Evolutionary conservation across 2,329 filamentous ascomycete species (phyloP).

Genomic region (Xylaria multiplex): DNA sequence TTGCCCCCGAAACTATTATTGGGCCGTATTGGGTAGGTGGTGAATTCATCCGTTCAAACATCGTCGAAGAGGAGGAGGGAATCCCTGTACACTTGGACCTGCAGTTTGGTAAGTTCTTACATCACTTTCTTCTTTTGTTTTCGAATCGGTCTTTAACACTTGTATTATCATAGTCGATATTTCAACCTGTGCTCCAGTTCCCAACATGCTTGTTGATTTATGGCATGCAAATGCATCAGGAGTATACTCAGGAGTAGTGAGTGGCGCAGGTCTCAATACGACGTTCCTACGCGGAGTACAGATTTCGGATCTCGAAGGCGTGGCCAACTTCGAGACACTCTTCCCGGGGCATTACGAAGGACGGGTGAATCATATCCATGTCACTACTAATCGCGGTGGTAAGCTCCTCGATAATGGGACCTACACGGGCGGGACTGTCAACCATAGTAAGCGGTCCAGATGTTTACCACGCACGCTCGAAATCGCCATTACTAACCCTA

Average conservation of each 20-base stretch:
- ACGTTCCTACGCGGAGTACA: constrained; percentile 59
- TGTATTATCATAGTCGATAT: constrained; percentile 43
- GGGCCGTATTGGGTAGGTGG: constrained; percentile 47
- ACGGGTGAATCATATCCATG: constrained; percentile 53
- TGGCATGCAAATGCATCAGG: constrained; percentile 56
- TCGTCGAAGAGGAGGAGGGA: constrained; percentile 49
- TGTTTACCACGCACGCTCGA: neutral
- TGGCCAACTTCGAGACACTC: constrained; percentile 54
- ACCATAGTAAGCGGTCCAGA: constrained; percentile 53
- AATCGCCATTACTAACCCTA: constrained; percentile 6
- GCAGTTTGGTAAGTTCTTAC: constrained; percentile 43
- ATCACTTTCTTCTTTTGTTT: neutral
- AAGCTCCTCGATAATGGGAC: constrained; percentile 60
- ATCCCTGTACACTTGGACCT: constrained; percentile 51
- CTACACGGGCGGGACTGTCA: constrained; percentile 57
- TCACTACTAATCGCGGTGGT: constrained; percentile 45
- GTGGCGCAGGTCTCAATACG: constrained; percentile 51
- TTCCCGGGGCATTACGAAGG: constrained; percentile 59
- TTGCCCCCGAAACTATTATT: constrained; percentile 42
- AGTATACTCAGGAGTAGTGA: constrained; percentile 53
- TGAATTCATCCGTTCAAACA: constrained; percentile 49
- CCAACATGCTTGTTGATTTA: constrained; percentile 49
- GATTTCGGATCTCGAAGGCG: constrained; percentile 53
- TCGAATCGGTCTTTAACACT: neutral
- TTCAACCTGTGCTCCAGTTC: constrained; percentile 48